Conservation (phyloP, 2,329 filamentous ascomycete genomes). For the Cercospora zeae-maydis region DNA sequence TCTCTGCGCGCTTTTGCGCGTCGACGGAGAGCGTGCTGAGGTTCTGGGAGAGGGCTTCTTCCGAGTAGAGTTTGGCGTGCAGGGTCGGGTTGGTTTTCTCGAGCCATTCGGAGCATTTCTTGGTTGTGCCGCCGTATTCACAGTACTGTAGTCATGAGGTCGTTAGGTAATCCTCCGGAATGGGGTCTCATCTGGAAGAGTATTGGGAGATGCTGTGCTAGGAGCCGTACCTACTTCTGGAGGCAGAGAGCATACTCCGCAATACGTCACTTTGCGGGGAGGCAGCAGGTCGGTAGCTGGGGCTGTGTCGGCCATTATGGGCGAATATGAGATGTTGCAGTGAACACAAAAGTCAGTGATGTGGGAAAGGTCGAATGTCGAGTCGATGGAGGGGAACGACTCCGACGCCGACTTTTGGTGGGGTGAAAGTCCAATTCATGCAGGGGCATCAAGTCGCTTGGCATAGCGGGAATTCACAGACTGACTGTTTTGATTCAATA, state of each 20-base stretch:
- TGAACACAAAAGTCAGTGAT: not conserved
- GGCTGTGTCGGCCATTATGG: slow-evolving; percentile 34
- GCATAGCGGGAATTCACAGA: not conserved
- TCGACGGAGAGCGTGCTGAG: slow-evolving; percentile 83
- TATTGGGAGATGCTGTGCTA: slow-evolving; percentile 3
- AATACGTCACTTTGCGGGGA: slow-evolving; percentile 58
- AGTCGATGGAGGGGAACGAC: slow-evolving; percentile 5
- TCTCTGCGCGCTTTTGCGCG: slow-evolving; percentile 89
- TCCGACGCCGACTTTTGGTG: slow-evolving; percentile 8
- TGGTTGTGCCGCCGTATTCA: slow-evolving; percentile 93
- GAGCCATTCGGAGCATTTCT: slow-evolving; percentile 97
- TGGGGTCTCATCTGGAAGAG: not conserved
- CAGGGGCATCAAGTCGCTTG: slow-evolving; percentile 1
- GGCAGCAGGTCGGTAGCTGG: slow-evolving; percentile 28
- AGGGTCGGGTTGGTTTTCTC: slow-evolving; percentile 68
- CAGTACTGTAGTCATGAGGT: slow-evolving; percentile 66
- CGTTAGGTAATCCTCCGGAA: slow-evolving; percentile 6
- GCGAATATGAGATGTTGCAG: not conserved
- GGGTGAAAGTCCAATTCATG: slow-evolving; percentile 6
- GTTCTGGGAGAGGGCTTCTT: slow-evolving; percentile 70
- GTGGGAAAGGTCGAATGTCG: not conserved
- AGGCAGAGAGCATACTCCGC: slow-evolving; percentile 63
- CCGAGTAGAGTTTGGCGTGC: slow-evolving; percentile 78
- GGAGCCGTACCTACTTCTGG: slow-evolving; percentile 58
- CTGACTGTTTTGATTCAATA: slow-evolving; percentile 4